Evolutionary conservation across 129 eudicot genomes (phyloP), one percentile per base, ranked within the genome.

Genomic region (Centella asiatica): DNA sequence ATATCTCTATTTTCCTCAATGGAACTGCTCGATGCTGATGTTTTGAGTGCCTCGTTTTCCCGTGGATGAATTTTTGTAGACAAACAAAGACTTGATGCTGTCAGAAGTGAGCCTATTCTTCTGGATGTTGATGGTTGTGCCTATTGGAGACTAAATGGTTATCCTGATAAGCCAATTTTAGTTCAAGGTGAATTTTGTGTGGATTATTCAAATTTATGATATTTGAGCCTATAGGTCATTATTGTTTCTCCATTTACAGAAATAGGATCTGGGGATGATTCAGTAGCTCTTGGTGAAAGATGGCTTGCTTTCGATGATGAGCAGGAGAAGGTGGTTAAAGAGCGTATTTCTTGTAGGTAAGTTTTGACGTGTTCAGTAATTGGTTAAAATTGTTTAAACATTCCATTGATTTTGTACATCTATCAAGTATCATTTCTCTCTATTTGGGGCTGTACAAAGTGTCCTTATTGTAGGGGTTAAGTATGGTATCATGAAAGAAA

Each of bases 61-160:
- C 19, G 26, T 40, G 29, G 17, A 11, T 14, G 17, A 55, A 27
- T 36, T 37, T 64, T 7, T 80, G 70, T 53, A 90, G 95, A 74
- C 36, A 68, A 72, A 51, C 70, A 68, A 60, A 72, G 64, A 65
- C 61, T 87, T 1, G 86, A 77, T 62, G 85, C 82, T 75, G 66
- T 87, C 20, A 75, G 98, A 65, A 79, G 62, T 49, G 77, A 66
- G 74, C 80, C 90, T 10, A 45, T 73, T 51, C 54, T 74, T 57
- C 18, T 57, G 52, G 98, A 70, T 26, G 42, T 15, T 26, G 57
- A 74, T 65, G 95, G 95, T 36, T 74, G 69, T 59, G 76, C 72
- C 22, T 87, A 74, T 65, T 87, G 98, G 98, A 87, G 72, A 68
- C 53, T 92, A 25, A 77, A 75, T 50, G 65, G 90, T 52, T 72